phyloP scores from a whole-genome alignment of 75 land plant species.

The Cupressus sempervirens region DNA sequence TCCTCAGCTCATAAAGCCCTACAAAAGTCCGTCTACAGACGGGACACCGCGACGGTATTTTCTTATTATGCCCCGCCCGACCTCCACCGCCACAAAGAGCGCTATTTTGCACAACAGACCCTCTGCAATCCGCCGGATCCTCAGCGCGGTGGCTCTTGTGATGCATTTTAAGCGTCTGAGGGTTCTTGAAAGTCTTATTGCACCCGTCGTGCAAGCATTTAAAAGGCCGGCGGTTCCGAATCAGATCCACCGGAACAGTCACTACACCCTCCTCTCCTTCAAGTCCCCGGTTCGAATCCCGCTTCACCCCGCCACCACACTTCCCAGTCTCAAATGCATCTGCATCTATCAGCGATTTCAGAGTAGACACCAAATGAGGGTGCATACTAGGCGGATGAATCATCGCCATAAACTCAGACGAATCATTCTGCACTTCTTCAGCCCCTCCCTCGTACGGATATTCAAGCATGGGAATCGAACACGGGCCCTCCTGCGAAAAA shows the following conservation, averaged over 20 bases:
- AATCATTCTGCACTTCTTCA: background rate
- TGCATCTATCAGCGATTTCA: background rate
- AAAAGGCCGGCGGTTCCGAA: slow-evolving; percentile 36
- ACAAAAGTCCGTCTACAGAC: slow-evolving; percentile 35
- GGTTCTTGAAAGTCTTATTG: slow-evolving; percentile 38
- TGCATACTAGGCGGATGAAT: background rate
- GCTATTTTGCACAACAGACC: background rate
- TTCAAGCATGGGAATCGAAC: background rate
- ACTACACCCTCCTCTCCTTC: background rate
- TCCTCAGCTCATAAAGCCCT: slow-evolving; percentile 40
- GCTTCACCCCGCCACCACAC: background rate
- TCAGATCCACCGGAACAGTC: slow-evolving; percentile 28
- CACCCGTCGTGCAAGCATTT: slow-evolving; percentile 22
- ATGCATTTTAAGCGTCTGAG: slow-evolving; percentile 45
- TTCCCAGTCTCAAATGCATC: background rate
- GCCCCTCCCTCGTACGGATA: background rate
- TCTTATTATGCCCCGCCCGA: slow-evolving; percentile 35
- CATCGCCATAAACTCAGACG: background rate
- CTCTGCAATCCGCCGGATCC: background rate
- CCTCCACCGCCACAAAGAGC: background rate
- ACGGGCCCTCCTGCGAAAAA: background rate
- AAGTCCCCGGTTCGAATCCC: background rate
- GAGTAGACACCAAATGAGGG: background rate
- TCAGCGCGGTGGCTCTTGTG: slow-evolving; percentile 26
- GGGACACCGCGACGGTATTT: slow-evolving; percentile 46